A percentile compares a stretch with the other conserved stretches of the same genome.
Conservation (phyloP, 371 early-diverging fungal genomes). For the Mucor plumbeus region DNA sequence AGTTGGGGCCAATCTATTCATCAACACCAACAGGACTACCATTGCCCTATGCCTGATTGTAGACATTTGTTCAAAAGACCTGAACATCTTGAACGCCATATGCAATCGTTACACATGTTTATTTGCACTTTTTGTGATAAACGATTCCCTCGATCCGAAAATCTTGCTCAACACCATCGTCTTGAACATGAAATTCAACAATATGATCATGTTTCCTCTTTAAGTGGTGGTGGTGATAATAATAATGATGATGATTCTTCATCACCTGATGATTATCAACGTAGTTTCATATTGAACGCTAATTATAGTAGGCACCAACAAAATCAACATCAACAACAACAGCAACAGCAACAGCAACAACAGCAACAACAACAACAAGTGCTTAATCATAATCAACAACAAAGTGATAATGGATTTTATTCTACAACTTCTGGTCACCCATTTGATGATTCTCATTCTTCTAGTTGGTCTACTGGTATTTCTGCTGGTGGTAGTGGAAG, state of each 20-base stretch:
- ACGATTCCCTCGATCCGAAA: conserved; percentile 22
- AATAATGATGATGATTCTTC: conserved; percentile 29
- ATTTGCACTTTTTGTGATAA: conserved; percentile 30
- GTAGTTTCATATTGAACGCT: background rate
- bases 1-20: conserved; percentile 8
- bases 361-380: conserved; percentile 15
- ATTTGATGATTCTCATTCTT: conserved; percentile 22
- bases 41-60: conserved; percentile 53
- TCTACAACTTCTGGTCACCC: conserved; percentile 21
- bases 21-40: conserved; percentile 30
- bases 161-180: conserved; percentile 27
- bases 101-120: conserved; percentile 72
- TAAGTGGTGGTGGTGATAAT: conserved; percentile 13
- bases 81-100: conserved; percentile 86
- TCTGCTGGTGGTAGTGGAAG: conserved; percentile 20
- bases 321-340: background rate
- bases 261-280: conserved; percentile 18
- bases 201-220: conserved; percentile 6
- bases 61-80: conserved; percentile 69
- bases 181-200: conserved; percentile 23
- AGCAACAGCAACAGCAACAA: conserved; percentile 14
- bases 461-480: conserved; percentile 22
- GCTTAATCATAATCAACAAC: conserved; percentile 10
- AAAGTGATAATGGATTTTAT: background rate
- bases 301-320: background rate